These are phyloP conservation scores for Leptosphaerulina australis DNA, from an alignment of 2,329 filamentous ascomycete genomes.

Conservation along the genomic window DNA sequence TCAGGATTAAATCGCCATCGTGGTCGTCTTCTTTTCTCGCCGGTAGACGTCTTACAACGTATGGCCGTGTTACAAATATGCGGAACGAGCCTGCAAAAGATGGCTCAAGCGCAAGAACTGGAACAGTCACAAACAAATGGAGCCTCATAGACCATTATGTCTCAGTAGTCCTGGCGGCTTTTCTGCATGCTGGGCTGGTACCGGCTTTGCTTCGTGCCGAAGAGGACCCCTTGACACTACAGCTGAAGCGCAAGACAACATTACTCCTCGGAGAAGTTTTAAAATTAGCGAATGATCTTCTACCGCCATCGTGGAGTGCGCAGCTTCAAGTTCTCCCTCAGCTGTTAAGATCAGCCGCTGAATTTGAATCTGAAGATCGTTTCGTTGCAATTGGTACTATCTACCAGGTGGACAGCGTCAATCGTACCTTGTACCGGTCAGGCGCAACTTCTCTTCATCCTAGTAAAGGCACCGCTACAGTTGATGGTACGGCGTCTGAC, in stretches of 20 bases:
- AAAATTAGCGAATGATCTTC: slow-evolving; percentile 82
- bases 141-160: slow-evolving; percentile 95
- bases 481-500: slow-evolving; percentile 34
- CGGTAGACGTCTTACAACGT: slow-evolving; percentile 89
- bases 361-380: slow-evolving; percentile 72
- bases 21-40: slow-evolving; percentile 97
- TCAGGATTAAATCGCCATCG: slow-evolving; percentile 89
- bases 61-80: slow-evolving; percentile 88
- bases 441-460: slow-evolving; percentile 54
- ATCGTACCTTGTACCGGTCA: slow-evolving; percentile 85
- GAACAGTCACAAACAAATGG: slow-evolving; percentile 66
- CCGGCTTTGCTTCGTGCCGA: slow-evolving; percentile 64
- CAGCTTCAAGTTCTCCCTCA: slow-evolving; percentile 87
- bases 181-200: slow-evolving; percentile 78
- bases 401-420: slow-evolving; percentile 98
- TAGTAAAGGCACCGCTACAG: slow-evolving; percentile 32
- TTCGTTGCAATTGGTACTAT: slow-evolving; percentile 88
- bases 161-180: slow-evolving; percentile 80
- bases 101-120: slow-evolving; percentile 64
- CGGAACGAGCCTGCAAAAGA: slow-evolving; percentile 65
- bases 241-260: slow-evolving; percentile 84
- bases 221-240: slow-evolving; percentile 69
- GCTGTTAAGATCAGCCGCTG: slow-evolving; percentile 76
- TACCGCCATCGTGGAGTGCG: slow-evolving; percentile 82
- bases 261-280: slow-evolving; percentile 89